Conservation (phyloP, 345 rosid genomes). For the Cardamine resedifolia region DNA sequence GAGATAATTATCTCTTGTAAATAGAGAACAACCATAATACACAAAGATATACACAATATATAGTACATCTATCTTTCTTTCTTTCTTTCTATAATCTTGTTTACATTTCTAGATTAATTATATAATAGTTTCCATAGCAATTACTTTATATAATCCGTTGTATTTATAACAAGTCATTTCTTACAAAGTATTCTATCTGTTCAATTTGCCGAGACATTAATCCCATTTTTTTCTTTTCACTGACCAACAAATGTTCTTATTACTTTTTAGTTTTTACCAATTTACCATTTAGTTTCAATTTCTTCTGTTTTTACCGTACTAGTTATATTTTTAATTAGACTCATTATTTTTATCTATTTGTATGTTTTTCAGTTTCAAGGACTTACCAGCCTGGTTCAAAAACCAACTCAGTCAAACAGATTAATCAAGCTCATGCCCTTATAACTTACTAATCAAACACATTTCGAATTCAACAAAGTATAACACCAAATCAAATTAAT, state of each 20-base stretch:
- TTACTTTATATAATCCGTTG: not conserved
- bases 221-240: not conserved
- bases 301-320: conserved; percentile 10
- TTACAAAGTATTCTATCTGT: not conserved
- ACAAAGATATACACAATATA: too few species aligned
- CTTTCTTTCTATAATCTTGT: too few species aligned
- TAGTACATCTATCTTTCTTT: too few species aligned
- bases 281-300: not conserved
- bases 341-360: not conserved
- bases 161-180: not conserved
- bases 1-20: not conserved
- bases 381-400: not conserved
- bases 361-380: conserved; percentile 4
- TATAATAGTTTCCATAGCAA: too few species aligned
- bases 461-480: not conserved
- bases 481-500: not conserved
- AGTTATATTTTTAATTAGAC: not conserved
- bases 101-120: too few species aligned
- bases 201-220: not conserved
- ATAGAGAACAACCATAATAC: too few species aligned
- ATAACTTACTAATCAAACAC: not conserved
- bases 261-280: not conserved
- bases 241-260: not conserved
- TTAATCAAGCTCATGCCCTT: not conserved
- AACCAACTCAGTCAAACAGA: not conserved